Conservation (phyloP, 306 rosid species). For the Potentilla sterilis region DNA sequence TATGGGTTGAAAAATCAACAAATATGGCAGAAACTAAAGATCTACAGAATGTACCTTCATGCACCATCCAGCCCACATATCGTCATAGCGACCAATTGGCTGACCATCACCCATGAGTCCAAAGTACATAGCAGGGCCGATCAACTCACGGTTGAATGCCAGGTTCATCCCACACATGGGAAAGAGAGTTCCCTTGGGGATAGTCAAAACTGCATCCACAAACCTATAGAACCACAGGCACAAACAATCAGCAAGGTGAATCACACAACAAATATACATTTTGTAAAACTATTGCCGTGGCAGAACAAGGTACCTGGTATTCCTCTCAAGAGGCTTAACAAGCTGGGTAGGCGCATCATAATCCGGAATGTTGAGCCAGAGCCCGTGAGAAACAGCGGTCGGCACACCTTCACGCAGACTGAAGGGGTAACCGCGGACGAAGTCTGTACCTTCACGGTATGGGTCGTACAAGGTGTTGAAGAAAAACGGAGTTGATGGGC, state of each 20-base stretch:
- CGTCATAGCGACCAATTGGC: slow-evolving; percentile 75
- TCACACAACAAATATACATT: background rate
- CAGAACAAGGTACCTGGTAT: slow-evolving; percentile 48
- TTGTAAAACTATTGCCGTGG: background rate
- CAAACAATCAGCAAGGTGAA: background rate
- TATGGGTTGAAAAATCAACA: background rate
- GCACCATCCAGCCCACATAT: slow-evolving; percentile 99
- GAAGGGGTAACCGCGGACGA: slow-evolving; percentile 86
- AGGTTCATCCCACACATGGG: slow-evolving; percentile 93
- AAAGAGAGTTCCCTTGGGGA: slow-evolving; percentile 74
- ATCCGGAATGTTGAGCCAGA: slow-evolving; percentile 85
- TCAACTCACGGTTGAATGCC: slow-evolving; percentile 75
- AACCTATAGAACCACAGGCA: slow-evolving; percentile 38
- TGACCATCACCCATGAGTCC: slow-evolving; percentile 95
- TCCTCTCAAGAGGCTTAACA: slow-evolving; percentile 79
- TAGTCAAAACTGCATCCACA: slow-evolving; percentile 77
- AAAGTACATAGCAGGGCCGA: slow-evolving; percentile 90
- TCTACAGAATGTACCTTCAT: slow-evolving; percentile 46
- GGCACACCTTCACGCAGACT: slow-evolving; percentile 76
- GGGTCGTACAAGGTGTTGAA: slow-evolving; percentile 87
- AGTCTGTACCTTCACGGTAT: slow-evolving; percentile 73
- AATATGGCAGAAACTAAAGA: background rate
- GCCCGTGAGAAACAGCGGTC: slow-evolving; percentile 79
- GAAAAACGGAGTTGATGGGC: slow-evolving; percentile 79
- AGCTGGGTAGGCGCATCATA: slow-evolving; percentile 95